Conservation (phyloP, 106 monocot genomes). For the Allium sativum region DNA sequence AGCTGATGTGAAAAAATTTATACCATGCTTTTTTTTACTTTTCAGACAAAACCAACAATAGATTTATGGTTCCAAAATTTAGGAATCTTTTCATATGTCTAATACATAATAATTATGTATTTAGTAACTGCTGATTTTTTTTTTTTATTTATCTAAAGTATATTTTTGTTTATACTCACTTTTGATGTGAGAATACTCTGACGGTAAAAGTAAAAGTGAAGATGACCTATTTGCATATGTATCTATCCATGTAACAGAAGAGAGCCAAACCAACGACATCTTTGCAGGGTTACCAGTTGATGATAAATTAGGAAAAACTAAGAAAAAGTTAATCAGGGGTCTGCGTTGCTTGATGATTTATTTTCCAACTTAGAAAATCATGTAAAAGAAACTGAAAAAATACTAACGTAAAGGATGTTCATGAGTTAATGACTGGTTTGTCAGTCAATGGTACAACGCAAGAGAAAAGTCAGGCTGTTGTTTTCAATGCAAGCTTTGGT, state of each 20-base stretch:
- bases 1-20: too few species aligned
- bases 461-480: conserved; percentile 21
- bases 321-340: conserved; percentile 8
- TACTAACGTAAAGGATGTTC: conserved; percentile 16
- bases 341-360: conserved; percentile 56
- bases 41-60: too few species aligned
- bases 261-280: conserved; percentile 40
- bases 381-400: conserved; percentile 5
- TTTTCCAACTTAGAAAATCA: conserved; percentile 20
- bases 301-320: conserved; percentile 17
- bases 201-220: conserved; percentile 23
- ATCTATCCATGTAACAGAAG: conserved; percentile 58
- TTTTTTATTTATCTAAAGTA: too few species aligned
- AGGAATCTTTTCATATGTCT: too few species aligned
- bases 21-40: too few species aligned
- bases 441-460: conserved; percentile 19
- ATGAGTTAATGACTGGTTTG: conserved; percentile 65
- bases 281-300: conserved; percentile 83
- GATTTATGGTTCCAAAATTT: too few species aligned
- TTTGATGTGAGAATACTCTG: too few species aligned
- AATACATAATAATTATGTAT: too few species aligned
- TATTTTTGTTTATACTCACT: too few species aligned
- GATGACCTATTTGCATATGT: conserved; percentile 94
- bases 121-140: too few species aligned
- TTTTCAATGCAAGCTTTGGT: conserved; percentile 21